These are phyloP conservation scores for Tuber borchii DNA, from an alignment of 495 filamentous ascomycete genomes.

Conservation along the genomic window DNA sequence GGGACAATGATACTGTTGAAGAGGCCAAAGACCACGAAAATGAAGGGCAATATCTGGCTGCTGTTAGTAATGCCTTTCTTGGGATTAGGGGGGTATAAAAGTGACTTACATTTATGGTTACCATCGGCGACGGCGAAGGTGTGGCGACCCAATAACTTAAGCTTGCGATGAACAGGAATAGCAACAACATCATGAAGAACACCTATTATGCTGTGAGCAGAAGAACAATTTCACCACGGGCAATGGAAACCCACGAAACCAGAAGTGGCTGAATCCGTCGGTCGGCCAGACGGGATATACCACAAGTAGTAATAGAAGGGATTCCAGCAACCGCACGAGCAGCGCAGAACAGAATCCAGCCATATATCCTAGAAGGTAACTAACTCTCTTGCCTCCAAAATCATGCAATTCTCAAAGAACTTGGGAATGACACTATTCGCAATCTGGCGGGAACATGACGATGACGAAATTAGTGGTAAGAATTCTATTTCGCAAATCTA, in stretches of 20 bases:
- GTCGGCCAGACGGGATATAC: constrained; percentile 73
- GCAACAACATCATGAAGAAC: constrained; percentile 73
- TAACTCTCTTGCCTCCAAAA: constrained; percentile 72
- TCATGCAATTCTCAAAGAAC: constrained; percentile 66
- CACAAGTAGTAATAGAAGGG: constrained; percentile 71
- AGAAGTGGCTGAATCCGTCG: constrained; percentile 55
- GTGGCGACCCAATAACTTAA: constrained; percentile 84
- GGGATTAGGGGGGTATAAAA: background rate
- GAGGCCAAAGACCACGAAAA: constrained; percentile 67
- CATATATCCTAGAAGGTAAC: constrained; percentile 43
- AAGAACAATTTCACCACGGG: background rate
- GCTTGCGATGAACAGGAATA: constrained; percentile 68
- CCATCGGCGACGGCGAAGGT: constrained; percentile 70
- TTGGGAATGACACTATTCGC: constrained; percentile 70
- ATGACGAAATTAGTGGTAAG: constrained; percentile 72
- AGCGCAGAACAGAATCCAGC: constrained; percentile 72
- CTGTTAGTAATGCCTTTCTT: constrained; percentile 42
- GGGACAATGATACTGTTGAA: constrained; percentile 71
- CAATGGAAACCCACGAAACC: background rate
- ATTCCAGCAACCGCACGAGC: constrained; percentile 72
- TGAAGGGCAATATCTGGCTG: constrained; percentile 53
- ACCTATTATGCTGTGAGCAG: constrained; percentile 52
- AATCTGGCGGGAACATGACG: constrained; percentile 63
- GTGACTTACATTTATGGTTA: constrained; percentile 60
- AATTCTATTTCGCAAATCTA: constrained; percentile 73